These are phyloP conservation scores for Neoboletus brunneissimus DNA, from an alignment of 768 basidiomycete genomes.

Conservation along the genomic window DNA sequence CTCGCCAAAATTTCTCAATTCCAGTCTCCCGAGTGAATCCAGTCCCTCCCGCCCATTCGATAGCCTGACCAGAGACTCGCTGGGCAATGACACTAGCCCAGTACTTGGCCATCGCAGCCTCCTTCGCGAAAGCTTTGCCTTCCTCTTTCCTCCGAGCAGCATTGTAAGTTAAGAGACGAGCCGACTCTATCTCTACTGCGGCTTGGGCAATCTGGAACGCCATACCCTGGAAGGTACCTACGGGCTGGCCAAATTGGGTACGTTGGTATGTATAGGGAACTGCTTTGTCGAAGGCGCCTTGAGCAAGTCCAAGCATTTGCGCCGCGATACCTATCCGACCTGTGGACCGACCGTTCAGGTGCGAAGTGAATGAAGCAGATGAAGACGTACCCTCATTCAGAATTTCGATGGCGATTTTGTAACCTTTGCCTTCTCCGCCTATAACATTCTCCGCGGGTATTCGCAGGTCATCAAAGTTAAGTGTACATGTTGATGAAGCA, in stretches of 20 bases:
- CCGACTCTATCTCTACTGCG: conserved; percentile 85
- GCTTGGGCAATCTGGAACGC: conserved; percentile 91
- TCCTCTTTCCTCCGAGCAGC: conserved; percentile 94
- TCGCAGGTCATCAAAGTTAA: conserved; percentile 92
- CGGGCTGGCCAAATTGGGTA: conserved; percentile 88
- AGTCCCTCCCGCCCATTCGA: conserved; percentile 94
- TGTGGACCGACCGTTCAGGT: conserved; percentile 15
- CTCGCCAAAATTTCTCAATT: conserved; percentile 95
- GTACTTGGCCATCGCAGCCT: conserved; percentile 99
- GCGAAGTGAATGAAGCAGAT: background rate
- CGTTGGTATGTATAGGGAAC: conserved; percentile 96
- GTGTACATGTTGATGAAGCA: conserved; percentile 91
- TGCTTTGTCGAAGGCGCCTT: conserved; percentile 93
- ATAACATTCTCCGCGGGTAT: conserved; percentile 85
- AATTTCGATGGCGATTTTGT: conserved; percentile 96
- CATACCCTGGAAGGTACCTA: conserved; percentile 97
- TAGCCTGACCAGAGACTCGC: conserved; percentile 80
- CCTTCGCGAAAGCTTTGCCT: conserved; percentile 79
- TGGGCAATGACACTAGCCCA: conserved; percentile 89
- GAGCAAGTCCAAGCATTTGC: conserved; percentile 97
- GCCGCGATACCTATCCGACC: conserved; percentile 96
- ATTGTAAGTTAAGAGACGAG: conserved; percentile 91
- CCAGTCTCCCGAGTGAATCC: conserved; percentile 93
- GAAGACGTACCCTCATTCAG: conserved; percentile 73
- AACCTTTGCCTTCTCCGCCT: conserved; percentile 88